phyloP scores from a whole-genome alignment of 2,329 filamentous ascomycete species.

The Aspergillus sp. region DNA sequence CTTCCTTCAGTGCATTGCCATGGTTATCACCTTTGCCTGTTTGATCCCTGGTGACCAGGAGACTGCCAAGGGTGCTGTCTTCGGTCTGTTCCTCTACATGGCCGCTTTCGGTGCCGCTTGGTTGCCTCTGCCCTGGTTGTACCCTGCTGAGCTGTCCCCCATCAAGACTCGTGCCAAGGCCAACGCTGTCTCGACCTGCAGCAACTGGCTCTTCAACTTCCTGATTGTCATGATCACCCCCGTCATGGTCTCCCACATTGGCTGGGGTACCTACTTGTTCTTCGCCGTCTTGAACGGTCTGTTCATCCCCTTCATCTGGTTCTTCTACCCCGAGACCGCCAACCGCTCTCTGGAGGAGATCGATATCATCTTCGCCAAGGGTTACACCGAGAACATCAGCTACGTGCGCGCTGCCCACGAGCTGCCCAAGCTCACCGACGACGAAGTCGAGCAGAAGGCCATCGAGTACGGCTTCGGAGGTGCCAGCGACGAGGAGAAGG shows the following conservation, averaged over 20 bases:
- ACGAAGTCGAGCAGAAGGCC: slow-evolving; percentile 38
- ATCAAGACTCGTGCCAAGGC: slow-evolving; percentile 59
- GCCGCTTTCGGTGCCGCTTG: slow-evolving; percentile 68
- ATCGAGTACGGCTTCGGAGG: slow-evolving; percentile 34
- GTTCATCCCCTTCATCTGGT: slow-evolving; percentile 56
- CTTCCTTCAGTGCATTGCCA: slow-evolving; percentile 41
- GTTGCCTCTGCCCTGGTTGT: slow-evolving; percentile 63
- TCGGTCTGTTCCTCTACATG: slow-evolving; percentile 70
- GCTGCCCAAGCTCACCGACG: slow-evolving; percentile 37
- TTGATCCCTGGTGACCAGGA: slow-evolving; percentile 33
- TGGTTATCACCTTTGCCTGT: slow-evolving; percentile 45
- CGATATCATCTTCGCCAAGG: slow-evolving; percentile 50
- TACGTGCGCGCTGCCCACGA: slow-evolving; percentile 38
- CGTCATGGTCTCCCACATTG: slow-evolving; percentile 42
- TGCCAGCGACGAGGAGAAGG: slow-evolving; percentile 29
- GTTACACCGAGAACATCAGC: slow-evolving; percentile 45
- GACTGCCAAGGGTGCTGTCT: slow-evolving; percentile 46
- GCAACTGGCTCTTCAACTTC: slow-evolving; percentile 61
- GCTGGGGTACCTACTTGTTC: slow-evolving; percentile 49
- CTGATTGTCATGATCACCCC: slow-evolving; percentile 55
- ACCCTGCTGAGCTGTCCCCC: slow-evolving; percentile 56
- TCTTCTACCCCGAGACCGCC: slow-evolving; percentile 57
- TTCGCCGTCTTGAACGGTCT: slow-evolving; percentile 45
- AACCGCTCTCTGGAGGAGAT: slow-evolving; percentile 49
- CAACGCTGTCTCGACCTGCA: slow-evolving; percentile 56